These are phyloP conservation scores for Penicillium desertorum DNA, from an alignment of 495 filamentous ascomycete species.

Conservation along the genomic window DNA sequence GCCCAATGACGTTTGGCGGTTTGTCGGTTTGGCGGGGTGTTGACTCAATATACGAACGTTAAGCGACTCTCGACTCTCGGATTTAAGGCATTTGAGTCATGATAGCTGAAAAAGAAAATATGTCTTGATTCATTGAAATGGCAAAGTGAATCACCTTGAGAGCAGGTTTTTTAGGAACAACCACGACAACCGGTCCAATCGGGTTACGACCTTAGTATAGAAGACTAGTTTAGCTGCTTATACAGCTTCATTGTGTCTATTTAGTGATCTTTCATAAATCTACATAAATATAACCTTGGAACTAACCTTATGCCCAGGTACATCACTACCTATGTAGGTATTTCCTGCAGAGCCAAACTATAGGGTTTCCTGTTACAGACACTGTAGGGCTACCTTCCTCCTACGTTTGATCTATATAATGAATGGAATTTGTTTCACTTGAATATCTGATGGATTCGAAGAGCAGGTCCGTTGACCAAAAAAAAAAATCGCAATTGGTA, in stretches of 20 bases:
- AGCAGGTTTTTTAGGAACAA: too few relatives aligned
- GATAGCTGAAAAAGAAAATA: not conserved
- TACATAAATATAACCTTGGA: too few relatives aligned
- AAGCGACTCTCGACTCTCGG: not conserved
- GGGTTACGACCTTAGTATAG: too few relatives aligned
- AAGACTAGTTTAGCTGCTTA: too few relatives aligned
- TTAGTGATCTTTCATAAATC: too few relatives aligned
- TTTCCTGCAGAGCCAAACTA: too few relatives aligned
- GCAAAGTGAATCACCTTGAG: not conserved
- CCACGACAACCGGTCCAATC: too few relatives aligned
- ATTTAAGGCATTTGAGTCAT: not conserved
- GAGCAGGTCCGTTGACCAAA: not conserved
- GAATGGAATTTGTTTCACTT: not conserved
- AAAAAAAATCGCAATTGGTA: constrained; percentile 29
- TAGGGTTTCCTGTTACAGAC: too few relatives aligned
- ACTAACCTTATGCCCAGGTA: too few relatives aligned
- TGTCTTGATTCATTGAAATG: not conserved
- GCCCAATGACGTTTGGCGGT: constrained; percentile 29
- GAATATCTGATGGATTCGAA: not conserved
- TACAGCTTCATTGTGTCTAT: too few relatives aligned
- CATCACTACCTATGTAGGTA: too few relatives aligned
- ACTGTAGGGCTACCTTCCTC: not conserved
- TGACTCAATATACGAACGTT: not conserved
- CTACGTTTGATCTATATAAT: not conserved
- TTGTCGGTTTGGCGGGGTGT: constrained; percentile 9